phyloP scores from a whole-genome alignment of 2,329 filamentous ascomycete species.

The Chrysosporium keratinophilum region DNA sequence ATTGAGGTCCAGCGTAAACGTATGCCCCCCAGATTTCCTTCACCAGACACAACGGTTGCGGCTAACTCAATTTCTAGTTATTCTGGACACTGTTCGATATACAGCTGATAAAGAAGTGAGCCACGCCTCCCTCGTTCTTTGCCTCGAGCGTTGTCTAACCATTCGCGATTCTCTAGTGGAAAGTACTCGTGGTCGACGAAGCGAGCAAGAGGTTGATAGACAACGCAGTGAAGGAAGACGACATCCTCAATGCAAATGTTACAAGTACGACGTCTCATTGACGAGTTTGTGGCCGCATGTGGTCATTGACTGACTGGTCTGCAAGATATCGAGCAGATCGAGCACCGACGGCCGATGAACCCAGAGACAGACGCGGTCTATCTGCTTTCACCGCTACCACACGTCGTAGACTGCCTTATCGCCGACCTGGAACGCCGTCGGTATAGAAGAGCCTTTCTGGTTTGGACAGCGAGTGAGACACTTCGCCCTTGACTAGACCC shows the following conservation, averaged over 20 bases:
- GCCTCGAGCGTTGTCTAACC: constrained; percentile 21
- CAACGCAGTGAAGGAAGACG: constrained; percentile 87
- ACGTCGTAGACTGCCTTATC: constrained; percentile 87
- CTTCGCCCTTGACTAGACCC: constrained; percentile 11
- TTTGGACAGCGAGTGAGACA: constrained; percentile 65
- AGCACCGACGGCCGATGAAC: constrained; percentile 71
- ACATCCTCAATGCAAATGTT: constrained; percentile 92
- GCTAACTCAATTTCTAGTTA: constrained; percentile 41
- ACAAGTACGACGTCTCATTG: constrained; percentile 55
- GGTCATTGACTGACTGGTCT: constrained; percentile 8
- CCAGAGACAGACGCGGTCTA: constrained; percentile 92
- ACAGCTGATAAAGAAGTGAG: constrained; percentile 71
- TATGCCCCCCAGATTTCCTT: constrained; percentile 34
- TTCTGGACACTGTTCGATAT: constrained; percentile 62
- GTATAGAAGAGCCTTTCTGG: constrained; percentile 67
- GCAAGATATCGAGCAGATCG: constrained; percentile 86
- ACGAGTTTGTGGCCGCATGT: constrained; percentile 11
- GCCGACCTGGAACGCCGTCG: constrained; percentile 78
- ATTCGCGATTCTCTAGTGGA: constrained; percentile 57
- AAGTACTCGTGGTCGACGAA: constrained; percentile 84
- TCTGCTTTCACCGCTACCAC: constrained; percentile 70
- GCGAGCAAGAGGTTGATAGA: constrained; percentile 74
- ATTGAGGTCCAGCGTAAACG: constrained; percentile 74
- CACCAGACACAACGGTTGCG: not conserved
- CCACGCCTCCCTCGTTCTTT: constrained; percentile 21